A percentile compares a stretch with the other conserved stretches of the same genome.
These are phyloP conservation scores for Gnaphalium uliginosum DNA, from an alignment of 129 eudicot species.

Conservation along the genomic window DNA sequence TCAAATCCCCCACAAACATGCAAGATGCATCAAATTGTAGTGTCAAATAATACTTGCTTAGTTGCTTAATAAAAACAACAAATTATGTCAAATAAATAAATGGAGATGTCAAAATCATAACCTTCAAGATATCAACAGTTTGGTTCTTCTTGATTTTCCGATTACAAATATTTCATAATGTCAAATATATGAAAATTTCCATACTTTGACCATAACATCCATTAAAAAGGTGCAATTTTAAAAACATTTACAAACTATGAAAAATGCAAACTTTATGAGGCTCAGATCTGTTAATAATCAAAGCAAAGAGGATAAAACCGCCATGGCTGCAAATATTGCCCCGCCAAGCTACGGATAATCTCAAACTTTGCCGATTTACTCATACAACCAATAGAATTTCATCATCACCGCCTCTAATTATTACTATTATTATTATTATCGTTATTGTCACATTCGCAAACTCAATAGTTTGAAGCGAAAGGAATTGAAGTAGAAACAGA, in stretches of 20 bases:
- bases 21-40: background rate
- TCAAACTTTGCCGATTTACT: background rate
- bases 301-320: background rate
- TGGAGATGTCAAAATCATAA: background rate
- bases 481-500: background rate
- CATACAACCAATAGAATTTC: background rate
- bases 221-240: background rate
- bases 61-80: background rate
- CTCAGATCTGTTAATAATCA: background rate
- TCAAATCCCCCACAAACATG: background rate
- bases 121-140: background rate
- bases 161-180: background rate
- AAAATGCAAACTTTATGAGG: background rate
- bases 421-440: background rate
- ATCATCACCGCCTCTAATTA: background rate
- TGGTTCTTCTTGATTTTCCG: background rate
- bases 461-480: background rate
- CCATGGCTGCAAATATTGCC: constrained; percentile 6
- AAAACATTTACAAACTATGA: no score
- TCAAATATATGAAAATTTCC: background rate
- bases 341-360: constrained; percentile 4
- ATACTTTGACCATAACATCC: background rate
- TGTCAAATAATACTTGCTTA: background rate
- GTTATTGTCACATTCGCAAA: background rate
- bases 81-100: background rate